Conservation (phyloP, 2,329 filamentous ascomycete genomes). For the Fusarium brevicatenulatum region DNA sequence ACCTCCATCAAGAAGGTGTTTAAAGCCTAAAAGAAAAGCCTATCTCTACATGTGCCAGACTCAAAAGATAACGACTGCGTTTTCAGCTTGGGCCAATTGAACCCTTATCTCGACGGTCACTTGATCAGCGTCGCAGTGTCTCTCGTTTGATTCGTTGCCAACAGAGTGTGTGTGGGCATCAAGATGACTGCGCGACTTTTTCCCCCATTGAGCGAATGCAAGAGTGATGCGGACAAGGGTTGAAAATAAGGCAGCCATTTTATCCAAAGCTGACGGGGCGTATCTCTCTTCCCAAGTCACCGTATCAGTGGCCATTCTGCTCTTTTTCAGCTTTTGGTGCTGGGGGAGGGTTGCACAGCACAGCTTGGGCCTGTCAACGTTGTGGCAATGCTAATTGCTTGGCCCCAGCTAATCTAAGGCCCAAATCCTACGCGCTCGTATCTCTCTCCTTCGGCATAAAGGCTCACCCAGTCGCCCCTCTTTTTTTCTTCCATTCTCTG, state of each 20-base stretch:
- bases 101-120: neutral
- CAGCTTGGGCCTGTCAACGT: neutral
- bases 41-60: neutral
- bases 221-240: neutral
- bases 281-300: neutral
- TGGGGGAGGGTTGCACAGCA: neutral
- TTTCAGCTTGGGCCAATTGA: neutral
- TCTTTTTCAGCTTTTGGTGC: neutral
- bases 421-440: neutral
- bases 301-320: neutral
- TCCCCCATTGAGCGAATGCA: neutral
- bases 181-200: conserved; percentile 12
- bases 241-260: conserved; percentile 9
- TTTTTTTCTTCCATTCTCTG: neutral
- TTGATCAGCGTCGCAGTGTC: neutral
- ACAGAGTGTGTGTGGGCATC: neutral
- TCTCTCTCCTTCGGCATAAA: neutral
- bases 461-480: neutral
- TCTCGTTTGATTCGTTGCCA: neutral
- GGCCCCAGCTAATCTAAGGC: neutral
- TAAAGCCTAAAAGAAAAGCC: neutral
- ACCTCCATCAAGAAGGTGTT: neutral
- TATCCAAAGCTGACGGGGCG: neutral
- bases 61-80: neutral
- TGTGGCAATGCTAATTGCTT: conserved; percentile 3